Evolutionary conservation across 768 basidiomycete species (phyloP).

Genomic region (Hericium alpestre): DNA sequence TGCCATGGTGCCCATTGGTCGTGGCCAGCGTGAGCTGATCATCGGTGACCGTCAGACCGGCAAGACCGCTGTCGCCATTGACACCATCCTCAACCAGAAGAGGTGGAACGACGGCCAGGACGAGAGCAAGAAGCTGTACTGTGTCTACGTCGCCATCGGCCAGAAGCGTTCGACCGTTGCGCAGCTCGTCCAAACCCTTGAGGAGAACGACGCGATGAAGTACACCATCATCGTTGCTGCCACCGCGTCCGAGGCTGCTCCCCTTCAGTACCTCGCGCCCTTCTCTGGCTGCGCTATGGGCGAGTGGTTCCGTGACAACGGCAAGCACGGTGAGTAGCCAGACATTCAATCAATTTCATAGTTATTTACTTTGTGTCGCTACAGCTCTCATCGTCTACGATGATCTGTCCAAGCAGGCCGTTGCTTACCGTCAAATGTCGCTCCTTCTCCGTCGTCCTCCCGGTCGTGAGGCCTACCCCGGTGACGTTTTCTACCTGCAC

Average conservation of each 20-base stretch:
- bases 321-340: constrained; percentile 79
- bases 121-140: constrained; percentile 97
- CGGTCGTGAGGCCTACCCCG: constrained; percentile 99
- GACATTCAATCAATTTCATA: neutral
- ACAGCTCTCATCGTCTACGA: constrained; percentile 96
- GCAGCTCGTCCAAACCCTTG: constrained; percentile 97
- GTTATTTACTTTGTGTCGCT: neutral
- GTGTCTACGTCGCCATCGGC: constrained; percentile 98
- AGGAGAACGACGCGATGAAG: constrained; percentile 99
- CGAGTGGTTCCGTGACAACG: constrained; percentile 99
- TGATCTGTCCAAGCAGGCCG: constrained; percentile 99
- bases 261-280: constrained; percentile 97
- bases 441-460: constrained; percentile 99
- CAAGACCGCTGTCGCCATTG: constrained; percentile 98
- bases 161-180: constrained; percentile 99
- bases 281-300: constrained; percentile 99
- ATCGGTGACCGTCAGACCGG: constrained; percentile 99
- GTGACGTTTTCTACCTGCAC: constrained; percentile 99
- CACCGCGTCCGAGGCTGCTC: constrained; percentile 98
- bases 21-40: constrained; percentile 99
- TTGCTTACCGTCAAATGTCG: constrained; percentile 99
- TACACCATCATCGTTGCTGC: constrained; percentile 99
- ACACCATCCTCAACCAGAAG: constrained; percentile 99
- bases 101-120: constrained; percentile 98
- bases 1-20: constrained; percentile 99